A percentile compares a stretch with the other conserved stretches of the same genome.
These are phyloP conservation scores for Leccinum insigne DNA, from an alignment of 1,284 basidiomycete species.

Conservation along the genomic window DNA sequence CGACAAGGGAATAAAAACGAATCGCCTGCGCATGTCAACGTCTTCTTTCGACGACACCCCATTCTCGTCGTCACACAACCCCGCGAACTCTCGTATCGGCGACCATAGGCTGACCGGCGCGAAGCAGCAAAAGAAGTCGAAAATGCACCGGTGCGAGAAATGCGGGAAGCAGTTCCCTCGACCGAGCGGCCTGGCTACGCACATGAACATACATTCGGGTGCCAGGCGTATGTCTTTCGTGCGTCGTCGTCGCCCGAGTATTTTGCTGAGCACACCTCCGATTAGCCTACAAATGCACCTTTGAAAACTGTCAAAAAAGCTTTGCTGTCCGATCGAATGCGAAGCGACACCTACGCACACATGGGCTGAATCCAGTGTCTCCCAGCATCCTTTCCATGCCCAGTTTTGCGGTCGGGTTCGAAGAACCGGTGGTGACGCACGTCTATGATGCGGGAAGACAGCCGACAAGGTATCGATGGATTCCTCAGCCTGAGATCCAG, in stretches of 20 bases:
- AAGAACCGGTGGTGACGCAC: constrained; percentile 43
- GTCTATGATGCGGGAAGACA: constrained; percentile 42
- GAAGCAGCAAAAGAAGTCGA: constrained; percentile 41
- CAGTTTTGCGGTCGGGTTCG: constrained; percentile 44
- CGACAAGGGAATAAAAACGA: constrained; percentile 12
- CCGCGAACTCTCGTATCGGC: constrained; percentile 1
- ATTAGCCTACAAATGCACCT: constrained; percentile 52
- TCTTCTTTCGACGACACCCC: constrained; percentile 9
- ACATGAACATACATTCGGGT: constrained; percentile 69
- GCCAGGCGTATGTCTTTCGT: constrained; percentile 49
- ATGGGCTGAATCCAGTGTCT: constrained; percentile 41
- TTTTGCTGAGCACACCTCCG: constrained; percentile 11
- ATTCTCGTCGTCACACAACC: constrained; percentile 12
- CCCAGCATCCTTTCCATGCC: constrained; percentile 25
- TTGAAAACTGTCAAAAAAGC: constrained; percentile 47
- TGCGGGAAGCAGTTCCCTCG: constrained; percentile 62
- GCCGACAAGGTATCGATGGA: constrained; percentile 45
- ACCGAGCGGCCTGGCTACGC: constrained; percentile 62
- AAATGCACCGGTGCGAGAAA: constrained; percentile 52
- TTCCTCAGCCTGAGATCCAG: constrained; percentile 38
- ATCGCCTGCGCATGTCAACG: constrained; percentile 13
- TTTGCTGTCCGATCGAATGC: constrained; percentile 66
- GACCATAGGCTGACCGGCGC: constrained; percentile 12
- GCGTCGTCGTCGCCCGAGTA: constrained; percentile 4
- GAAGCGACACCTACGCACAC: constrained; percentile 57